Percentiles rank a stretch among this genome's conserved stretches.
Conservation (phyloP, 305 asterid genomes). For the Euphrasia arctica region DNA sequence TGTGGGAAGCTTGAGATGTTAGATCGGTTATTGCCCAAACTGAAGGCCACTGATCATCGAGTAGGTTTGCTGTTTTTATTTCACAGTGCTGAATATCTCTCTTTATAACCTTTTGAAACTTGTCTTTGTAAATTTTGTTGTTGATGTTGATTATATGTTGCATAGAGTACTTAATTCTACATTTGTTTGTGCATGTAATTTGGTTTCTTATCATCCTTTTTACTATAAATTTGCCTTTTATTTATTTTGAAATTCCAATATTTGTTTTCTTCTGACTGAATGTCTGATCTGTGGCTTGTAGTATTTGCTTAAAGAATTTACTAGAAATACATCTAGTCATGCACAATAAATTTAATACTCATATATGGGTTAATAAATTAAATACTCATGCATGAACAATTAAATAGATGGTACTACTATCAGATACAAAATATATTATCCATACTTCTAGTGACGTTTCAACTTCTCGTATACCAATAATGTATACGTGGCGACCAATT, state of each 20-base stretch:
- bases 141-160: slow-evolving; percentile 15
- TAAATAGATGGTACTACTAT: too few relatives aligned
- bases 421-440: too few relatives aligned
- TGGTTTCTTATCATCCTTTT: slow-evolving; percentile 19
- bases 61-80: slow-evolving; percentile 37
- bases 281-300: slow-evolving; percentile 2
- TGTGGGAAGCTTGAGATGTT: slow-evolving; percentile 99
- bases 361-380: too few relatives aligned
- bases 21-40: slow-evolving; percentile 90
- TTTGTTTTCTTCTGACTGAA: not conserved
- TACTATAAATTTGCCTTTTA: slow-evolving; percentile 11
- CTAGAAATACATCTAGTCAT: slow-evolving; percentile 5
- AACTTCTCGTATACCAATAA: too few relatives aligned
- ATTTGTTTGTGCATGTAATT: slow-evolving; percentile 19
- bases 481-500: too few relatives aligned
- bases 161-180: slow-evolving; percentile 10
- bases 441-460: too few relatives aligned
- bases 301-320: slow-evolving; percentile 7
- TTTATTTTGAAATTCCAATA: slow-evolving; percentile 6
- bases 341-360: not conserved
- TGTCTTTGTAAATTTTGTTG: slow-evolving; percentile 18
- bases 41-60: slow-evolving; percentile 99
- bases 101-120: slow-evolving; percentile 20
- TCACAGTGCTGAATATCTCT: slow-evolving; percentile 10
- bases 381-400: too few relatives aligned